These are phyloP conservation scores for Scheffersomyces segobiensis DNA, from an alignment of 1,139 yeast genomes.

Conservation along the genomic window DNA sequence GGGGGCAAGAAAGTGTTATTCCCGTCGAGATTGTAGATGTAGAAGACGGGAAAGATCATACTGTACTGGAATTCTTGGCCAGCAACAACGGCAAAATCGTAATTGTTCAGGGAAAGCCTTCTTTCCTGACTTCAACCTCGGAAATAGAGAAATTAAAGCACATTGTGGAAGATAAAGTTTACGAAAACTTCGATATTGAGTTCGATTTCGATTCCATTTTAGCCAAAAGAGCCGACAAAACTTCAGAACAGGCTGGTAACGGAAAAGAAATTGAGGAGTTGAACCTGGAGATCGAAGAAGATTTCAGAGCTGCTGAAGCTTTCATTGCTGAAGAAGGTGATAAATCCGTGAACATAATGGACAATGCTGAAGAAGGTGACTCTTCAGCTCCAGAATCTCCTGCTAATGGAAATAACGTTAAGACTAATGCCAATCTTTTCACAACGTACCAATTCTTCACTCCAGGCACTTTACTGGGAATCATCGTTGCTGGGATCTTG, in stretches of 20 bases:
- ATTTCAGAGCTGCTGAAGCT: conserved; percentile 34
- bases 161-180: conserved; percentile 20
- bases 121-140: conserved; percentile 21
- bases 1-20: not conserved
- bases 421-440: conserved; percentile 28
- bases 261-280: conserved; percentile 17
- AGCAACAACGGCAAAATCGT: conserved; percentile 11
- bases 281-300: conserved; percentile 34
- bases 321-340: conserved; percentile 30
- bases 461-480: conserved; percentile 67
- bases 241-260: conserved; percentile 7
- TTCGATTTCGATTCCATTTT: conserved; percentile 13
- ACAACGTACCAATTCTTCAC: conserved; percentile 45
- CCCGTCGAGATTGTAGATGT: conserved; percentile 25
- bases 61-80: conserved; percentile 19
- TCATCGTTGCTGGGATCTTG: conserved; percentile 57
- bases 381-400: conserved; percentile 4
- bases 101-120: conserved; percentile 35
- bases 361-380: conserved; percentile 1
- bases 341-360: conserved; percentile 7
- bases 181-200: conserved; percentile 21
- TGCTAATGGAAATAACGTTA: conserved; percentile 3
- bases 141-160: conserved; percentile 21
- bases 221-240: conserved; percentile 10
- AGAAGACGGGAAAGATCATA: conserved; percentile 18